Evolutionary conservation across 2,329 filamentous ascomycete species (phyloP), one percentile per base, ranked within the genome.

Genomic region (Orbilia brochopaga): DNA sequence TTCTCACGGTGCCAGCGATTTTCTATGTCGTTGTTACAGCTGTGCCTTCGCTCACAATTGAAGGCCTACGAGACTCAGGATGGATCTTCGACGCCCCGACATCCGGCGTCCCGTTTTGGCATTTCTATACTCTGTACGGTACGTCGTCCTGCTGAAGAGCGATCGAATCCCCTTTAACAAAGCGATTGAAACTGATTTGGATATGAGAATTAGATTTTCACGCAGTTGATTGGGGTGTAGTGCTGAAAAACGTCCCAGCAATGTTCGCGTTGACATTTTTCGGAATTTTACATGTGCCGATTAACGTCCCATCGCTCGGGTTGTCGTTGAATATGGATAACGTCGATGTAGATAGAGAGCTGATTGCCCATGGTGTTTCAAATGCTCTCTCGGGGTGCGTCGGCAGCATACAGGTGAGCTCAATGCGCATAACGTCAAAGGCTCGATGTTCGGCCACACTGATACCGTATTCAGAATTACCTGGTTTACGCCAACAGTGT

Each of bases 181-280:
- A 50, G 19, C 17, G 35, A 30, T 10, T 19, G 44, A 15, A 35
- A 21, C 48, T 58, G 50, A 74, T 40, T 23, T 59, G 11, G 37
- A 17, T 48, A 5, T 10, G 15, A 17, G 24, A 30, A 15, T n/a
- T 73, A 94, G 90, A 94, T 77, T 91, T 96, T 77, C 83, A 88
- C 54, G 83, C 88, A 23, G 89, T 97, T 1, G 86, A 92, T 75
- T 96, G 91, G 90, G 84, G 85, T 50, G 94, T 93, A 1, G 85
- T 99, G 54, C 81, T 84, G n/a, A 88, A 92, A 77, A 92, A 90
- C 0, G 84, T 97, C 30, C 94, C 94, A 0, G 92, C 94, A 30
- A 97, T 99, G 90, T 87, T 99, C 76, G 94, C 94, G 0, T 82
- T 99, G 72, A 97, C 94, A 0, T 99, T 99, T 82, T 99, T 99